A percentile compares a stretch with the other conserved stretches of the same genome.
Conservation (phyloP, 2,329 filamentous ascomycete genomes). For the Periconia sp. region DNA sequence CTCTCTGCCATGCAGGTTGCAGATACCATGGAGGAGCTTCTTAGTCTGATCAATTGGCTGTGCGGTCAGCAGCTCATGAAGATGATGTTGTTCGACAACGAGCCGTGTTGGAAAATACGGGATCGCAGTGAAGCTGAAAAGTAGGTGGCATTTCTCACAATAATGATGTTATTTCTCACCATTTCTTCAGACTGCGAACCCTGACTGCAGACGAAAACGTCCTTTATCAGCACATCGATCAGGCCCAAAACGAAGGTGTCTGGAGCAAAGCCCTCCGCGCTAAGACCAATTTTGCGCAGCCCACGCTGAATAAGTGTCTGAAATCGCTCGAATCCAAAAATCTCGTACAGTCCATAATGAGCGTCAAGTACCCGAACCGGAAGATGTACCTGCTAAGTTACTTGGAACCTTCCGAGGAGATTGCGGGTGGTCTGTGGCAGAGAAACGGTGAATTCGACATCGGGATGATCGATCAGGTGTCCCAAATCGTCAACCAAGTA, state of each 20-base stretch:
- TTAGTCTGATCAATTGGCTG: conserved; percentile 35
- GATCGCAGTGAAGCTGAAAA: conserved; percentile 39
- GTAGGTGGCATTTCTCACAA: conserved; percentile 17
- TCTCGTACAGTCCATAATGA: conserved; percentile 86
- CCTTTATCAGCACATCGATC: conserved; percentile 88
- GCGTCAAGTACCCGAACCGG: conserved; percentile 84
- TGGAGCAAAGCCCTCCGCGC: conserved; percentile 86
- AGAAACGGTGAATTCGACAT: conserved; percentile 88
- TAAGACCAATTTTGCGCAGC: conserved; percentile 80
- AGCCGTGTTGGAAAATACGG: conserved; percentile 42
- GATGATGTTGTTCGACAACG: conserved; percentile 38
- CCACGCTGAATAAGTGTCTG: conserved; percentile 75
- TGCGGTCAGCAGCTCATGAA: conserved; percentile 41
- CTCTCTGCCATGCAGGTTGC: conserved; percentile 41
- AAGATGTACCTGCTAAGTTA: conserved; percentile 95
- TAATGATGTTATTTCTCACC: conserved; percentile 7
- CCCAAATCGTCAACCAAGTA: conserved; percentile 71
- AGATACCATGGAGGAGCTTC: conserved; percentile 35
- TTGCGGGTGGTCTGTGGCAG: conserved; percentile 93
- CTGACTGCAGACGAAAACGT: conserved; percentile 72
- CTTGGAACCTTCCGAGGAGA: conserved; percentile 82
- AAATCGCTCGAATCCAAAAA: conserved; percentile 81
- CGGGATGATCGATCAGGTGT: conserved; percentile 79
- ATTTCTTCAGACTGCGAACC: conserved; percentile 38
- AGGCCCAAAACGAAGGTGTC: conserved; percentile 79